phyloP scores from a whole-genome alignment of 331 rosid species.

The Pyrus hybrid region DNA sequence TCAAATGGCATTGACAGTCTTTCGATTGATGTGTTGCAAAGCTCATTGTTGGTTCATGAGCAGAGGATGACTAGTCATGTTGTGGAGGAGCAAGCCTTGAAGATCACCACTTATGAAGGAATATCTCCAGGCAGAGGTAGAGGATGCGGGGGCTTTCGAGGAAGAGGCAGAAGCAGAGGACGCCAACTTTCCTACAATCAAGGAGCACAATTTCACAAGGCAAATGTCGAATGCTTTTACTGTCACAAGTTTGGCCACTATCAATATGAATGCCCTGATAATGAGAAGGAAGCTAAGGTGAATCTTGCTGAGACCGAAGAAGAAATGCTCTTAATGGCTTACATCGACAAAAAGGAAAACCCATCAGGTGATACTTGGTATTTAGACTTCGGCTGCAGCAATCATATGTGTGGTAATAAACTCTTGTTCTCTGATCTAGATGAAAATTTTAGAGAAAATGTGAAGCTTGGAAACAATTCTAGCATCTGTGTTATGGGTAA shows the following conservation, averaged over 20 bases:
- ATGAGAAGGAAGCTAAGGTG: background rate
- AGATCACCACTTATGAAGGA: no score
- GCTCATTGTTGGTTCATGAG: no score
- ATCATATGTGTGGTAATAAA: background rate
- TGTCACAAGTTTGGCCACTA: background rate
- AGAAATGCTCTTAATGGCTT: background rate
- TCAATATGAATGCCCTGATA: background rate
- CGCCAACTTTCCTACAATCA: background rate
- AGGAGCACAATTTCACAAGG: conserved; percentile 1
- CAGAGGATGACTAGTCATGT: no score
- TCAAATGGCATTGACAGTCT: no score
- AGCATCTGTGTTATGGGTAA: background rate
- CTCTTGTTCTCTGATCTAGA: background rate
- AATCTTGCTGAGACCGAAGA: background rate
- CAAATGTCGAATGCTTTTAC: background rate
- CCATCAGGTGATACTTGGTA: background rate
- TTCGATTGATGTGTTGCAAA: no score
- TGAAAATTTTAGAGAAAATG: background rate
- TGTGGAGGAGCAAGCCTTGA: no score
- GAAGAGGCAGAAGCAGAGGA: background rate
- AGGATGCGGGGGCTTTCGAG: background rate
- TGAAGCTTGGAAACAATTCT: background rate
- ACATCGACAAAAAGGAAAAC: background rate
- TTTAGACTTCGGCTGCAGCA: background rate
- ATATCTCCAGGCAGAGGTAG: background rate